These are phyloP conservation scores for Hypsizygus ulmarius DNA, from an alignment of 1,284 basidiomycete genomes.

Conservation along the genomic window DNA sequence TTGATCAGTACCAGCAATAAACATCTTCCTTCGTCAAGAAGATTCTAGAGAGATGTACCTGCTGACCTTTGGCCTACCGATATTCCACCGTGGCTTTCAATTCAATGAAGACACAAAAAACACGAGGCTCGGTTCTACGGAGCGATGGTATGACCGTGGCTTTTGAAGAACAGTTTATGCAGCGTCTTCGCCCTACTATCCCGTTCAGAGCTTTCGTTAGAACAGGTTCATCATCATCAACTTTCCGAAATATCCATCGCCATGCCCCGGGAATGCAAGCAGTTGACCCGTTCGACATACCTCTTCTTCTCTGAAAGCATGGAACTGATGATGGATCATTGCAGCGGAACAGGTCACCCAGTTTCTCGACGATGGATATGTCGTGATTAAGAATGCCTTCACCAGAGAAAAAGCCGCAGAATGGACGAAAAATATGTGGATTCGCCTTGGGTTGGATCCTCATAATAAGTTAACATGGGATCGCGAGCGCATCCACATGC, in stretches of 20 bases:
- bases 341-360: constrained; percentile 47
- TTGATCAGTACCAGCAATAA: background rate
- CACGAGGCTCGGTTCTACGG: background rate
- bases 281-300: constrained; percentile 24
- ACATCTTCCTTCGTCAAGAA: background rate
- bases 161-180: background rate
- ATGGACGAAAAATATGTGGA: constrained; percentile 50
- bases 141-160: too few species aligned
- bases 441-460: constrained; percentile 50
- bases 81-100: too few species aligned
- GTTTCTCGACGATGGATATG: constrained; percentile 54
- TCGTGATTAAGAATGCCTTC: constrained; percentile 54
- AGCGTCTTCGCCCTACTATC: background rate
- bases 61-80: too few species aligned
- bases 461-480: constrained; percentile 54
- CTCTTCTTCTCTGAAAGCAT: background rate
- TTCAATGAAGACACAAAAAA: too few species aligned
- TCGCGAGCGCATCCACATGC: constrained; percentile 56
- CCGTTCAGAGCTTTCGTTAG: too few species aligned
- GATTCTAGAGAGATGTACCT: background rate
- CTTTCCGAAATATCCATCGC: too few species aligned
- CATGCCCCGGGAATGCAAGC: constrained; percentile 20
- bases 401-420: constrained; percentile 47
- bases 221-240: too few species aligned
- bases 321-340: background rate